Evolutionary conservation across 2,329 filamentous ascomycete species (phyloP).

Genomic region (Calonectria multiphialidica): DNA sequence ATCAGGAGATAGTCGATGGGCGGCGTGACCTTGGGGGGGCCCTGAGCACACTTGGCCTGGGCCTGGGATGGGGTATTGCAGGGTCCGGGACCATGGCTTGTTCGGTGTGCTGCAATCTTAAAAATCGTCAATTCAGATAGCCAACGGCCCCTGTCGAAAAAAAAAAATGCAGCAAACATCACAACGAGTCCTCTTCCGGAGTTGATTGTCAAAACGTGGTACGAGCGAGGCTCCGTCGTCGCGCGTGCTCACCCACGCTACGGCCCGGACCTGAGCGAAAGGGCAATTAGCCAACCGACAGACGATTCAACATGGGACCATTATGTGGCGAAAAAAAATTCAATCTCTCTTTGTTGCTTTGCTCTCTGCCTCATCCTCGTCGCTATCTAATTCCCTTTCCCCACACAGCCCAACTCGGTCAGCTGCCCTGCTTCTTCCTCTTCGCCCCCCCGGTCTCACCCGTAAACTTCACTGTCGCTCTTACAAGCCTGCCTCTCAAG

Average conservation of each 20-base stretch:
- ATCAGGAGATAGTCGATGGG: conserved; percentile 1
- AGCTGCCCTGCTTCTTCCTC: too few species aligned
- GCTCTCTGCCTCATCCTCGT: conserved; percentile 9
- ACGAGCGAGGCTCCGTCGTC: not conserved
- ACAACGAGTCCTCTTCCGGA: not conserved
- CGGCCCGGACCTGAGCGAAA: not conserved
- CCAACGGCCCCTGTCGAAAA: not conserved
- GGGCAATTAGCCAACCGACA: not conserved
- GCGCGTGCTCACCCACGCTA: not conserved
- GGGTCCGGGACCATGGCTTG: conserved; percentile 4
- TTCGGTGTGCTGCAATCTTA: conserved; percentile 4
- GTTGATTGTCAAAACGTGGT: conserved; percentile 7
- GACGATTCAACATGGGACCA: not conserved
- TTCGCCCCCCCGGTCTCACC: conserved; percentile 17
- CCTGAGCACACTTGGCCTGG: not conserved
- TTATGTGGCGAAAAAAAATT: conserved; percentile 1
- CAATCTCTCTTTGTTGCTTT: conserved; percentile 24
- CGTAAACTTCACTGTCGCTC: conserved; percentile 16
- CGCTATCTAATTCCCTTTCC: conserved; percentile 8
- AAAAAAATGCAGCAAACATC: not conserved
- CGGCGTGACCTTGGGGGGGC: not conserved
- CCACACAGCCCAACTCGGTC: not conserved
- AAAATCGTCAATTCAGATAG: conserved; percentile 3
- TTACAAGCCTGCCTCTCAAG: conserved; percentile 20
- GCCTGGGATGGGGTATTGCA: not conserved